A percentile compares a stretch with the other conserved stretches of the same genome.
Conservation (phyloP, 2,329 filamentous ascomycete species). For the Blastomyces emzantsi region DNA sequence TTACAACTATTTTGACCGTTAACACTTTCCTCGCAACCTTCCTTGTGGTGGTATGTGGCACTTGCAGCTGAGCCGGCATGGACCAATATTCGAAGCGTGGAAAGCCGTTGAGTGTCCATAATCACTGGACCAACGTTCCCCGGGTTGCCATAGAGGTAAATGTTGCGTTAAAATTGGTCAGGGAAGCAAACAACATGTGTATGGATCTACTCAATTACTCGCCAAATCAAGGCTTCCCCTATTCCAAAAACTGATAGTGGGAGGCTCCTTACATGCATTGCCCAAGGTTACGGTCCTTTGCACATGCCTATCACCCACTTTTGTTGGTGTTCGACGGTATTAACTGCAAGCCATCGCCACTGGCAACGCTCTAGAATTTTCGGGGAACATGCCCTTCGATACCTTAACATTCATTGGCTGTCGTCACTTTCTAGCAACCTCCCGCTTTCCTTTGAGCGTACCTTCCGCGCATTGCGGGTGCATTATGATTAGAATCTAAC, state of each 20-base stretch:
- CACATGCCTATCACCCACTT: background rate
- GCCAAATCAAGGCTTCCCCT: background rate
- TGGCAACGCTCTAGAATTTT: background rate
- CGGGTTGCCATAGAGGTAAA: background rate
- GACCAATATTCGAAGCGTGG: background rate
- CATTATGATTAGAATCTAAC: background rate
- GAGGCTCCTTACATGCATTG: background rate
- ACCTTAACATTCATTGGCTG: background rate
- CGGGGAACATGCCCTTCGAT: slow-evolving; percentile 1
- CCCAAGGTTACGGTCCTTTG: background rate
- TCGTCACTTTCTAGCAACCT: background rate
- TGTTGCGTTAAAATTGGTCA: background rate
- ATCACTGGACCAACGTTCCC: background rate
- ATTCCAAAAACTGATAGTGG: background rate
- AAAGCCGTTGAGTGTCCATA: slow-evolving; percentile 1
- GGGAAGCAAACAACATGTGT: background rate
- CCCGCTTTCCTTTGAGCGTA: background rate
- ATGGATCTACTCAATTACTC: background rate
- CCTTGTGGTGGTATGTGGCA: background rate
- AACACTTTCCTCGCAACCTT: background rate
- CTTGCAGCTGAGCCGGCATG: background rate
- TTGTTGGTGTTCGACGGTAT: background rate
- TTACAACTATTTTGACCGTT: background rate
- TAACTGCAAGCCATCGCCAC: background rate
- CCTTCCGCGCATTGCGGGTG: background rate